Base-by-base conservation (phyloP, 2,329 filamentous ascomycete species). In the Xylariaceae sp. region DNA sequence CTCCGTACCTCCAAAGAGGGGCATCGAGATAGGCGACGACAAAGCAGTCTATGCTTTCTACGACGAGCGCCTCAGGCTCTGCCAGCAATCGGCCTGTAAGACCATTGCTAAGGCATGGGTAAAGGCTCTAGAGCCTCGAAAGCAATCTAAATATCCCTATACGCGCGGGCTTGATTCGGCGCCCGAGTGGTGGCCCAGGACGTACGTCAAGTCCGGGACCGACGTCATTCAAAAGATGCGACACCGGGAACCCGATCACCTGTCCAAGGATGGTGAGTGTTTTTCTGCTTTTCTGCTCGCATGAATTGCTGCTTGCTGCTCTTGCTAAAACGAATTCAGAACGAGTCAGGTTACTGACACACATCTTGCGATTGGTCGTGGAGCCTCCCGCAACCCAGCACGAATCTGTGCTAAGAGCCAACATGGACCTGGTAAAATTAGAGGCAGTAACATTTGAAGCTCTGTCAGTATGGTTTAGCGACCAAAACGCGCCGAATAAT, bases 31-130 rank as follows among this genome's bases (percentile, higher is more conserved):
- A 31, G 68, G 71, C 14, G 70, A 83, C 43, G 57, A 66, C 2
- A 59, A 70, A 2, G 70, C 70, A 2, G 66, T 84, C 2, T 73
- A 71, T 62, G 66, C 66, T 7, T 81, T 81, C 46, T 83, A 84
- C 48, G 67, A 74, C 33, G 68, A 72, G 28, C 66, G 77, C 1
- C 78, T 87, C 55, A 76, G 74, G 46, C 73, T 74, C 41, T 74
- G 83, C 50, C 83, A 88, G 52, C 84, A 88, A 51, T 73, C 77
- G 2, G 75, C 79, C 5, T 83, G 81, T 62, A 88, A 88, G 59
- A 65, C 80, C 17, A 79, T 88, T 36, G 78, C 78, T 23, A 88
- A 88, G 57, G 80, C 76, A 9, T 88, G 83, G 76, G 79, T 88
- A 43, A 86, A 86, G 54, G 70, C 77, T 2, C 76, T 88, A 2